These are phyloP conservation scores for Vigna reflexopilosa DNA, from an alignment of 306 rosid genomes.

Conservation along the genomic window DNA sequence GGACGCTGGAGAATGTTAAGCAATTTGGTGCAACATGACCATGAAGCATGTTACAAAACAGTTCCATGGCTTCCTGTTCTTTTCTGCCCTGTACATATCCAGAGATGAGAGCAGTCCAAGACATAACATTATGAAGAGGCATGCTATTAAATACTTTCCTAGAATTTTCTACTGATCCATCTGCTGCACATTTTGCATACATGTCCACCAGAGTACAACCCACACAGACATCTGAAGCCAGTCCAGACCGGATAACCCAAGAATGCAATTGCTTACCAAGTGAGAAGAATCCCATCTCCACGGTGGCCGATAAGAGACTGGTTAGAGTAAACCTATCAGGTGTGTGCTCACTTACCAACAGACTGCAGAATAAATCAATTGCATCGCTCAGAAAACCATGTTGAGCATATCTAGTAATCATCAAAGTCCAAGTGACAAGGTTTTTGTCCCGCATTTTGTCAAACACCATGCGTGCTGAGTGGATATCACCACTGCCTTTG, in stretches of 20 bases:
- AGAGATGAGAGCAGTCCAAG: constrained; percentile 69
- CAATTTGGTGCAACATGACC: constrained; percentile 60
- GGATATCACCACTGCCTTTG: constrained; percentile 50
- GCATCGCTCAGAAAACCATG: constrained; percentile 50
- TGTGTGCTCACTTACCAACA: constrained; percentile 48
- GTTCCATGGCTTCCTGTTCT: constrained; percentile 54
- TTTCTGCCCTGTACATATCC: constrained; percentile 52
- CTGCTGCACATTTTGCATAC: constrained; percentile 59
- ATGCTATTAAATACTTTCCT: constrained; percentile 58
- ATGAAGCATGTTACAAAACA: constrained; percentile 54
- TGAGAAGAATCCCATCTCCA: constrained; percentile 49
- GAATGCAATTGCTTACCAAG: constrained; percentile 68
- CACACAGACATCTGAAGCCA: constrained; percentile 57
- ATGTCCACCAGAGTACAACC: constrained; percentile 66
- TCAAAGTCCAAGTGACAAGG: constrained; percentile 67
- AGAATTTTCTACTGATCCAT: constrained; percentile 46
- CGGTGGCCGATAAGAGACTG: constrained; percentile 52
- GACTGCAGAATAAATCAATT: constrained; percentile 47
- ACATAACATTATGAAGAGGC: constrained; percentile 58
- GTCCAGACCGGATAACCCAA: constrained; percentile 55
- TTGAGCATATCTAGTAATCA: constrained; percentile 66
- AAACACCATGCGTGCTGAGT: constrained; percentile 59
- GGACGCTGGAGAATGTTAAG: constrained; percentile 59
- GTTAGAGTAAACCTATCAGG: constrained; percentile 67
- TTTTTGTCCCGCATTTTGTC: constrained; percentile 61